Evolutionary conservation across 1,284 basidiomycete species (phyloP).

Genomic region (Ustanciosporium gigantosporum): DNA sequence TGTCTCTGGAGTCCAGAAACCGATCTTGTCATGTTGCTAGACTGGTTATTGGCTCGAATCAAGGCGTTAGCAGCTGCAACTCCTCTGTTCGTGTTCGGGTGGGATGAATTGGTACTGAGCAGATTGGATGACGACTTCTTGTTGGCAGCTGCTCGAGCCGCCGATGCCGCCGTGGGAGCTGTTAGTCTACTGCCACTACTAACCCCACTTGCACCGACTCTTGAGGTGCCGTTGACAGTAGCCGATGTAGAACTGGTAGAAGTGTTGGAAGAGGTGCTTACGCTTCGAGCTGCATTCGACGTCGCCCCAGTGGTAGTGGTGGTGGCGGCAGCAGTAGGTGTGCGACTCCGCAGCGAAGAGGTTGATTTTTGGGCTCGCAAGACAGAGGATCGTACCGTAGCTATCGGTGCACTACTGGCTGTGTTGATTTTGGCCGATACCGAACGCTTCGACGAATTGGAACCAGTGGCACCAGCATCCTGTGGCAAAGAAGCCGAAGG

Average conservation of each 20-base stretch:
- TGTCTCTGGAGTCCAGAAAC: not conserved
- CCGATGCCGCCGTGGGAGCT: slow-evolving; percentile 23
- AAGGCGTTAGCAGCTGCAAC: too few relatives aligned
- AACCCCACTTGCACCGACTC: too few relatives aligned
- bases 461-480: too few relatives aligned
- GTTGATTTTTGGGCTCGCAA: slow-evolving; percentile 18
- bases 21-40: too few relatives aligned
- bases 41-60: too few relatives aligned
- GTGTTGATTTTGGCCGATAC: slow-evolving; percentile 20
- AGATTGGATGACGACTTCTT: too few relatives aligned
- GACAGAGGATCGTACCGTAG: not conserved
- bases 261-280: slow-evolving; percentile 2
- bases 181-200: slow-evolving; percentile 10
- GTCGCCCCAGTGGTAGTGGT: not conserved
- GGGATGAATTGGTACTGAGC: too few relatives aligned
- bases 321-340: not conserved
- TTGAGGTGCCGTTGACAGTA: not conserved
- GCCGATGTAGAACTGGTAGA: slow-evolving; percentile 7
- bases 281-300: not conserved
- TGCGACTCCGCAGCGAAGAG: slow-evolving; percentile 5
- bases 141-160: slow-evolving; percentile 16
- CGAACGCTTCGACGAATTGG: not conserved
- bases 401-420: not conserved
- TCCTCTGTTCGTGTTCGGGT: too few relatives aligned
- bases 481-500: too few relatives aligned